Conservation (phyloP, 2,329 filamentous ascomycete species). For the Phyllosticta paracitricarpa region DNA sequence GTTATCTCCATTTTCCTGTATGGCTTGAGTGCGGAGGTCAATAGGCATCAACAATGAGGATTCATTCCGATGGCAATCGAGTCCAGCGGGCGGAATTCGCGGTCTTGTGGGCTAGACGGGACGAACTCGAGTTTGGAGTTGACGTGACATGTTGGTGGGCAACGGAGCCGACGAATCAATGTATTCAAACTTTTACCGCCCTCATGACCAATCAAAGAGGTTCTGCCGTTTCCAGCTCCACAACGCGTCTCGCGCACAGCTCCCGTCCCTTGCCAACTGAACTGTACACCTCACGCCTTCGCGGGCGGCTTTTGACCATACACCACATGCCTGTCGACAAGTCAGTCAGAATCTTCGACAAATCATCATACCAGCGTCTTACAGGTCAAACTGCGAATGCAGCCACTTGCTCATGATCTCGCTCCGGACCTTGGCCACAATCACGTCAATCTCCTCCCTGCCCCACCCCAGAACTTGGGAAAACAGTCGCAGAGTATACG, state of each 20-base stretch:
- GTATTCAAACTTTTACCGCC: not conserved
- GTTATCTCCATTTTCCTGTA: no score
- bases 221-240: not conserved
- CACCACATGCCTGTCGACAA: not conserved
- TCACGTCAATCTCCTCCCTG: conserved; percentile 32
- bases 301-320: not conserved
- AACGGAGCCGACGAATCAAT: not conserved
- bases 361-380: not conserved
- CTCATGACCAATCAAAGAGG: not conserved
- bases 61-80: no score
- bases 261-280: not conserved
- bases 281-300: not conserved
- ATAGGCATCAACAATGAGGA: no score
- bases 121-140: no score
- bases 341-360: not conserved
- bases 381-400: not conserved
- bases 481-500: conserved; percentile 32
- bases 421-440: conserved; percentile 18
- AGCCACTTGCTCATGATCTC: conserved; percentile 14
- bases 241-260: not conserved
- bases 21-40: no score
- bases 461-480: conserved; percentile 33
- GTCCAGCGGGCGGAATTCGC: no score
- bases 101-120: no score
- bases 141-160: no score